Evolutionary conservation across 2,329 filamentous ascomycete species (phyloP).

Genomic region (Byssothecium circinans): DNA sequence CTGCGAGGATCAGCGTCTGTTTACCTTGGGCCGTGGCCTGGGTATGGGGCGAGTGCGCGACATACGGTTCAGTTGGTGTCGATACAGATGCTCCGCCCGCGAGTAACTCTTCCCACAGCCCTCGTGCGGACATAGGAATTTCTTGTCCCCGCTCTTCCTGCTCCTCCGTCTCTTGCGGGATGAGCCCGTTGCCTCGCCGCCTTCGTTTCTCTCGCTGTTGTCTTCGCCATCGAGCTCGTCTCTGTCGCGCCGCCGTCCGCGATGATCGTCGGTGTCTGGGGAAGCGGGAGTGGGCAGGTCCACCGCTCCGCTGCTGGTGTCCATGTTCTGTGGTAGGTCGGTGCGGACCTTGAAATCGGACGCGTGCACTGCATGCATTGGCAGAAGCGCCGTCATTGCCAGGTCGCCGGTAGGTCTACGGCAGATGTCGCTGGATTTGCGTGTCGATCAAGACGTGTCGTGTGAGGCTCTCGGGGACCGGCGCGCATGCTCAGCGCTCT

Average conservation of each 20-base stretch:
- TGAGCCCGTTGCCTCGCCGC: slow-evolving; percentile 30
- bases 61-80: slow-evolving; percentile 92
- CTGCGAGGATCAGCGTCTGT: slow-evolving; percentile 48
- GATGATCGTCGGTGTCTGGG: slow-evolving; percentile 36
- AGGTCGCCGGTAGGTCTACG: slow-evolving; percentile 13
- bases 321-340: slow-evolving; percentile 41
- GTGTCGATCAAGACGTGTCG: slow-evolving; percentile 17
- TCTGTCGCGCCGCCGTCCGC: slow-evolving; percentile 43
- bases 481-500: slow-evolving; percentile 19
- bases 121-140: slow-evolving; percentile 71
- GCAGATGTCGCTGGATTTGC: slow-evolving; percentile 10
- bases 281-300: slow-evolving; percentile 39
- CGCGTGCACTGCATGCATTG: slow-evolving; percentile 42
- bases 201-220: slow-evolving; percentile 28
- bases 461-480: slow-evolving; percentile 16
- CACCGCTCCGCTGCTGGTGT: slow-evolving; percentile 25
- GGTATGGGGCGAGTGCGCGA: slow-evolving; percentile 15
- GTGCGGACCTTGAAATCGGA: slow-evolving; percentile 41
- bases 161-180: slow-evolving; percentile 66
- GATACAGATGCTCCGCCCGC: slow-evolving; percentile 92
- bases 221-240: slow-evolving; percentile 33
- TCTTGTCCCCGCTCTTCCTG: slow-evolving; percentile 77
- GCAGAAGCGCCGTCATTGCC: slow-evolving; percentile 43
- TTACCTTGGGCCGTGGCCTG: not conserved
- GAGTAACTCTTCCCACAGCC: slow-evolving; percentile 97